Conservation (phyloP, 257 asterid genomes). For the Lycium barbarum region DNA sequence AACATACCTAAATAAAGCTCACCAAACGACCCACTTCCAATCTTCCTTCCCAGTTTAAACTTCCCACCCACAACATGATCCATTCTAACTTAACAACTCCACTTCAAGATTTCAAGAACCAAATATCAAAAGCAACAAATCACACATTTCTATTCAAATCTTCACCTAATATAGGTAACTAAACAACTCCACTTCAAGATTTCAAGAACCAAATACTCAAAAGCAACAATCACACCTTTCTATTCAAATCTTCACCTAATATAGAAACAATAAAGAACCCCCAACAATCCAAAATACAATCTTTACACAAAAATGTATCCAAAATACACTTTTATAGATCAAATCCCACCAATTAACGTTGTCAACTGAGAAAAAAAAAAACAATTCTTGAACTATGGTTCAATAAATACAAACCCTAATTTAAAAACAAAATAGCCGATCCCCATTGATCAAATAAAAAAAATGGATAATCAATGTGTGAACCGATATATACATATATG, state of each 20-base stretch:
- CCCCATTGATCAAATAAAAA: conserved; percentile 42
- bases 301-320: neutral
- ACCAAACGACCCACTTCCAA: conserved; percentile 97
- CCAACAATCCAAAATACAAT: conserved; percentile 21
- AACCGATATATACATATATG: conserved; percentile 24
- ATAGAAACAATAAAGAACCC: conserved; percentile 19
- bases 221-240: conserved; percentile 25
- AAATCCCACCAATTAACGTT: conserved; percentile 29
- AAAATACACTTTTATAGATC: conserved; percentile 25
- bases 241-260: conserved; percentile 24
- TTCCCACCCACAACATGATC: conserved; percentile 87
- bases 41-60: conserved; percentile 94
- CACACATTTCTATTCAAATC: conserved; percentile 24
- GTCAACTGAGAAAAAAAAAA: conserved; percentile 33
- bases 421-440: conserved; percentile 38
- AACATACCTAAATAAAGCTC: conserved; percentile 84
- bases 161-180: conserved; percentile 14
- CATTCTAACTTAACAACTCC: conserved; percentile 45
- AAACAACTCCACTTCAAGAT: conserved; percentile 21
- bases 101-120: neutral
- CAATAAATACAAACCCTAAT: conserved; percentile 53
- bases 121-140: conserved; percentile 25
- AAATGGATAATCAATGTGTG: conserved; percentile 41
- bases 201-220: conserved; percentile 25
- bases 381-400: conserved; percentile 48